phyloP scores from a whole-genome alignment of 192 early-diverging fungal species.

The Coemansia sp. region DNA sequence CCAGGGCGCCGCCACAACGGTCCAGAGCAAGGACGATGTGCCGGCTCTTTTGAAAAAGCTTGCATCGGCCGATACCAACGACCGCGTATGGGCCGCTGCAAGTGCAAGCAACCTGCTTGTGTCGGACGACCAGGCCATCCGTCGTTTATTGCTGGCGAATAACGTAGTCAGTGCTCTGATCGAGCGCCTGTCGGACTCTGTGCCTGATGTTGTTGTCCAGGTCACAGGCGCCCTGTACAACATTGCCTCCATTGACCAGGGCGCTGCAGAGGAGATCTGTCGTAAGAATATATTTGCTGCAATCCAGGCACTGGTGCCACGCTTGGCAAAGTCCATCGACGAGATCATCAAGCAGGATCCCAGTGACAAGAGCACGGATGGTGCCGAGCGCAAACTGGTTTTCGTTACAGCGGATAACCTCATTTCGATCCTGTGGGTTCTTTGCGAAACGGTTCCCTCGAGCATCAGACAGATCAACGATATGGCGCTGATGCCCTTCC shows the following conservation, averaged over 20 bases:
- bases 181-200: slow-evolving; percentile 69
- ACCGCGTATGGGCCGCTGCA: slow-evolving; percentile 86
- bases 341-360: slow-evolving; percentile 43
- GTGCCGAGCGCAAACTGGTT: slow-evolving; percentile 47
- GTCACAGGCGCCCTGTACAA: slow-evolving; percentile 66
- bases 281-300: slow-evolving; percentile 41
- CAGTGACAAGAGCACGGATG: slow-evolving; percentile 33
- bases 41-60: slow-evolving; percentile 59
- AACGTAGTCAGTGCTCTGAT: slow-evolving; percentile 67
- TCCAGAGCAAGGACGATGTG: slow-evolving; percentile 37
- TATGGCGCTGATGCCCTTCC: slow-evolving; percentile 60
- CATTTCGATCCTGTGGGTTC: slow-evolving; percentile 43
- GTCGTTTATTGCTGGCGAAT: slow-evolving; percentile 73
- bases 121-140: slow-evolving; percentile 29
- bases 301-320: slow-evolving; percentile 40
- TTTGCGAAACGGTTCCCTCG: slow-evolving; percentile 70
- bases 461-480: slow-evolving; percentile 68
- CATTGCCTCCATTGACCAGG: slow-evolving; percentile 50
- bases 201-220: slow-evolving; percentile 73
- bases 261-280: slow-evolving; percentile 44
- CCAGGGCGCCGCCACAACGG: slow-evolving; percentile 21
- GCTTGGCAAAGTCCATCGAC: slow-evolving; percentile 48
- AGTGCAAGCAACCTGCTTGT: slow-evolving; percentile 77
- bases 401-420: slow-evolving; percentile 51
- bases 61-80: slow-evolving; percentile 63